These are phyloP conservation scores for Syzygium aromaticum DNA, from an alignment of 345 rosid species.

Conservation along the genomic window DNA sequence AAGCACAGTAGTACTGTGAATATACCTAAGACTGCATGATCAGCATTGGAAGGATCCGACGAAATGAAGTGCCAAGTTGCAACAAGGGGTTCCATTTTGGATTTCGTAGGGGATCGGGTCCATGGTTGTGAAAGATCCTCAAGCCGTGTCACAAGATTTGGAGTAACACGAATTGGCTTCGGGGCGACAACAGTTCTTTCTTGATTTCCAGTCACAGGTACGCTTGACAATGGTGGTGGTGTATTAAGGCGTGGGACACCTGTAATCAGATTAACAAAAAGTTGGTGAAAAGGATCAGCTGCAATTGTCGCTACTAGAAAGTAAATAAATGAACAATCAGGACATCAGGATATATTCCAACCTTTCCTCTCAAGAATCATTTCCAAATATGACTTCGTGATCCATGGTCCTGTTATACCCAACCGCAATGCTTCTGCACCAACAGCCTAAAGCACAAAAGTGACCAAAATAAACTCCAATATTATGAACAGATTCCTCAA, in stretches of 20 bases:
- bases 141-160: constrained; percentile 60
- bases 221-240: constrained; percentile 64
- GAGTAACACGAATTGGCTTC: constrained; percentile 81
- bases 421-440: constrained; percentile 84
- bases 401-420: constrained; percentile 84
- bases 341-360: constrained; percentile 6
- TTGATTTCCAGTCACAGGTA: constrained; percentile 37
- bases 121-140: constrained; percentile 98
- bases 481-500: background rate
- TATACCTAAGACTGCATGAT: constrained; percentile 54
- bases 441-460: constrained; percentile 46
- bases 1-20: constrained; percentile 5
- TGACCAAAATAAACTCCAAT: background rate
- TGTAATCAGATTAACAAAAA: constrained; percentile 18
- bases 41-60: constrained; percentile 43
- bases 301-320: background rate
- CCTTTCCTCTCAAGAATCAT: constrained; percentile 94
- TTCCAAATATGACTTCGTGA: constrained; percentile 93
- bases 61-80: constrained; percentile 71
- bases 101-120: constrained; percentile 99
- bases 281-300: background rate
- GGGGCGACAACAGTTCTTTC: constrained; percentile 80
- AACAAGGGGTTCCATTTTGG: constrained; percentile 83
- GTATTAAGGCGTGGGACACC: constrained; percentile 96
- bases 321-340: constrained; percentile 9